Conservation (phyloP, 202 grass and related monocot species). For the Elaeis oleifera region DNA sequence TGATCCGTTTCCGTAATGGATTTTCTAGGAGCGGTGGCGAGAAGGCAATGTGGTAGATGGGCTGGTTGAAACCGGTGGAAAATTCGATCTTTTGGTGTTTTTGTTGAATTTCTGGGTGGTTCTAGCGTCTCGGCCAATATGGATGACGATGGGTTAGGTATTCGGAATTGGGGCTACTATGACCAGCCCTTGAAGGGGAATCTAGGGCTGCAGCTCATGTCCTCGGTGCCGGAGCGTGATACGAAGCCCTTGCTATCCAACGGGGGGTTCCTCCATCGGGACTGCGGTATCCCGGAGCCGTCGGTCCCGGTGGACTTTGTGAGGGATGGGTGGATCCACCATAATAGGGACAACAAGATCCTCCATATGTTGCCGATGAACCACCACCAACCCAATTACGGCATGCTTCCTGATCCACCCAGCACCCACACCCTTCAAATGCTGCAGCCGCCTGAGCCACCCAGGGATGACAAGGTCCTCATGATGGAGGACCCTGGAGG, state of each 20-base stretch:
- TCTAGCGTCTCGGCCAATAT: background rate
- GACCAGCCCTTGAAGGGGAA: slow-evolving; percentile 15
- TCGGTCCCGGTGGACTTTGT: slow-evolving; percentile 1
- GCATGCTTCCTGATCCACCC: background rate
- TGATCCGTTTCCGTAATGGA: slow-evolving; percentile 5
- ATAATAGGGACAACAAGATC: background rate
- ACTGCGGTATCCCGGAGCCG: background rate
- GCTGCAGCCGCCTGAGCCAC: slow-evolving; percentile 2
- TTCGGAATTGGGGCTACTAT: slow-evolving; percentile 17
- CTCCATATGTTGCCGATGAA: slow-evolving; percentile 3
- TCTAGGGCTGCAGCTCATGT: slow-evolving; percentile 21
- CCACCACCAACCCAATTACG: slow-evolving; percentile 1
- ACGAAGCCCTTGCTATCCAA: slow-evolving; percentile 1
- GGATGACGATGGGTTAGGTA: slow-evolving; percentile 11
- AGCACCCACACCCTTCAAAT: slow-evolving; percentile 3
- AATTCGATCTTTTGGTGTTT: background rate
- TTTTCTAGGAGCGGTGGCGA: background rate
- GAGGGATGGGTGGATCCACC: slow-evolving; percentile 13
- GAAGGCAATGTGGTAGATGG: slow-evolving; percentile 11
- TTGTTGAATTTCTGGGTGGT: background rate
- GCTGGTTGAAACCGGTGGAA: background rate
- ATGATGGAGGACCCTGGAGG: background rate
- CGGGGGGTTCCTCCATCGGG: slow-evolving; percentile 1
- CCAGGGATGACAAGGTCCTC: background rate
- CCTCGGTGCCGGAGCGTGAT: background rate